Evolutionary conservation across 257 asterid species (phyloP).

Genomic region (Scutellaria baicalensis): DNA sequence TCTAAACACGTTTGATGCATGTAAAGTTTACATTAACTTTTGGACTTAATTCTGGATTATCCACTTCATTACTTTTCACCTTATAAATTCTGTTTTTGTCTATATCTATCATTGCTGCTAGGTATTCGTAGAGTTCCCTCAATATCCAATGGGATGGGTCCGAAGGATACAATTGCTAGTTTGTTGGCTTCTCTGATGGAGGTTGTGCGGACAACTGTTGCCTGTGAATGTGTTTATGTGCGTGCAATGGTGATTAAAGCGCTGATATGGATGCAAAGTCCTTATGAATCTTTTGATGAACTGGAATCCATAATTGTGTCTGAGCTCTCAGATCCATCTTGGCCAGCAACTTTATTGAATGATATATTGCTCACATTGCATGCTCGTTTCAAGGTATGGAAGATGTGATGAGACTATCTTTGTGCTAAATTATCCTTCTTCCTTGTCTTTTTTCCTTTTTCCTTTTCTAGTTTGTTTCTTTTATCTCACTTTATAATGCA

Average conservation of each 20-base stretch:
- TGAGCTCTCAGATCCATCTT: slow-evolving; percentile 91
- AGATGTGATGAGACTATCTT: not conserved
- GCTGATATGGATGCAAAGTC: slow-evolving; percentile 99
- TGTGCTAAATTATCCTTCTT: not conserved
- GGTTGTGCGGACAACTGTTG: slow-evolving; percentile 96
- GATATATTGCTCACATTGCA: slow-evolving; percentile 89
- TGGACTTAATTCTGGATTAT: not conserved
- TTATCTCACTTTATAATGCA: not conserved
- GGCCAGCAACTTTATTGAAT: slow-evolving; percentile 89
- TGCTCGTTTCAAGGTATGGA: slow-evolving; percentile 95
- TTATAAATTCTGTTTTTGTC: not conserved
- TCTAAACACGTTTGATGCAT: not conserved
- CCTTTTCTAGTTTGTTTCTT: not conserved
- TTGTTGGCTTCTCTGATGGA: slow-evolving; percentile 95
- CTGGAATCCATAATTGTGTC: slow-evolving; percentile 92
- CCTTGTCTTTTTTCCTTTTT: not conserved
- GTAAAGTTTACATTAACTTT: not conserved
- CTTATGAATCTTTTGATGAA: slow-evolving; percentile 92
- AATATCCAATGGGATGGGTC: slow-evolving; percentile 60
- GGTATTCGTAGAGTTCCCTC: slow-evolving; percentile 70
- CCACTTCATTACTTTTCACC: not conserved
- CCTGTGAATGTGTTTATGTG: slow-evolving; percentile 98
- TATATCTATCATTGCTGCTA: slow-evolving; percentile 20
- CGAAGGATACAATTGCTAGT: slow-evolving; percentile 85
- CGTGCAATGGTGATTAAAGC: slow-evolving; percentile 99